Percentiles rank a stretch among this genome's conserved stretches.
Conservation (phyloP, 768 basidiomycete genomes). For the Tulasnella sp. region DNA sequence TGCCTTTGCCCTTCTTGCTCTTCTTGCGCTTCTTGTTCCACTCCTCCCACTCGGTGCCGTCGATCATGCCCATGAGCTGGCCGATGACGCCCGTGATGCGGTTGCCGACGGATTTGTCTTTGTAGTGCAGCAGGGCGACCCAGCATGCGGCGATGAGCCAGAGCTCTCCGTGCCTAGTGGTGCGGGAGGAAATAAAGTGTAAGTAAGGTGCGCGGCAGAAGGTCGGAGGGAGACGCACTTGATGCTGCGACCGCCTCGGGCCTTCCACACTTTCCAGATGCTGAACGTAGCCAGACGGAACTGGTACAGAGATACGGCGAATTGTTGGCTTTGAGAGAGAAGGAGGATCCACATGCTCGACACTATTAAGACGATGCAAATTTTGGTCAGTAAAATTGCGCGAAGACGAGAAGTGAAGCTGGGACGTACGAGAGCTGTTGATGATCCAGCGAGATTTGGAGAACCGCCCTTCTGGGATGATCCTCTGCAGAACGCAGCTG, state of each 20-base stretch:
- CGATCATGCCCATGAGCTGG: conserved; percentile 11
- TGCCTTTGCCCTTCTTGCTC: not conserved
- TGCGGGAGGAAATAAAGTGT: not conserved
- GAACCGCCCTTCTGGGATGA: conserved; percentile 20
- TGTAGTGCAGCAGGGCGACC: not conserved
- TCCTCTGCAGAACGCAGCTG: conserved; percentile 31
- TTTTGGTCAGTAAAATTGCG: not conserved
- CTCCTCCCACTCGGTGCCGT: not conserved
- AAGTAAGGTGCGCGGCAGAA: not conserved
- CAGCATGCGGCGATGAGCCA: conserved; percentile 4
- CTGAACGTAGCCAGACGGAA: conserved; percentile 18
- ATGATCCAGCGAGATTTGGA: conserved; percentile 15
- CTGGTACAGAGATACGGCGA: conserved; percentile 17
- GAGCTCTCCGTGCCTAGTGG: conserved; percentile 4
- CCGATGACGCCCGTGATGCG: conserved; percentile 17
- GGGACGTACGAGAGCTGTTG: conserved; percentile 23
- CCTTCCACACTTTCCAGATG: conserved; percentile 28
- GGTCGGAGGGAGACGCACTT: not conserved
- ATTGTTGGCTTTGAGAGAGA: conserved; percentile 8
- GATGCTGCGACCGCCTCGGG: conserved; percentile 7
- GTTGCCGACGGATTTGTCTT: not conserved
- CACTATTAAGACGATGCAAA: not conserved
- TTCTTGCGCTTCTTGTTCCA: not conserved
- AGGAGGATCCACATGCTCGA: conserved; percentile 28
- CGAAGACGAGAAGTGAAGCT: not conserved